Base-by-base conservation (phyloP, 495 filamentous ascomycete species). In the Evernia prunastri region DNA sequence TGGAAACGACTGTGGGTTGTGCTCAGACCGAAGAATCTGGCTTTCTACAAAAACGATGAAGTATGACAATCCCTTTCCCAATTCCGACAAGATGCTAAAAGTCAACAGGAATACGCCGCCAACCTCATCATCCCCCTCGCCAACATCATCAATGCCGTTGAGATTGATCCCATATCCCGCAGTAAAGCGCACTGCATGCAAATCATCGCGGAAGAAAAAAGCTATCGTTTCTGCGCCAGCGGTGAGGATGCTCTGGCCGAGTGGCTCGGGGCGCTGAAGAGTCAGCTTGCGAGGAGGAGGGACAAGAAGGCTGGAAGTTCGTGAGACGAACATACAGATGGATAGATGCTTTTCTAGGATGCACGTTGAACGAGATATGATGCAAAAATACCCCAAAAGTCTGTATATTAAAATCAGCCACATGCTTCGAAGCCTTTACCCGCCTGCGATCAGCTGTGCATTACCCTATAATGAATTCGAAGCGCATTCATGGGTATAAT, bases 1-100 rank as follows among this genome's bases (percentile, higher is more conserved):
- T 98, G 94, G 94, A 97, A 96, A 79, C 88, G 89, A 66, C 80
- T 90, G 39, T 98, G 94, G 94, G 87, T 87, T 0, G 94, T 98
- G 0, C 77, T 97, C n/a, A 89, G 92, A 40, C 87, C 91, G 0
- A 87, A 89, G 64, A 90, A 90, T 60, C 75, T 97, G 56, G 89
- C 91, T 10, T 85, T 97, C 27, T 97, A 98, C 78, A 97, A 97
- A 75, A 87, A 92, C 69, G 92, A 95, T 53, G 79, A 87, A 75
- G 81, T 83, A 72, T 54, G 71, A 29, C 40, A 58, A 57, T 36
- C 62, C 43, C 36, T 35, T 35, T n/a, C n/a, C n/a, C 15, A 35
- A 53, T 25, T 23, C 20, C 56, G 13, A 56, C 27, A 29, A 25
- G 56, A 54, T 45, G 40, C 43, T 53, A 31, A 57, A 7, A 27